Percentiles rank a stretch among this genome's conserved stretches.
These are phyloP conservation scores for Abelmoschus esculentus DNA, from an alignment of 345 rosid genomes.

Conservation along the genomic window DNA sequence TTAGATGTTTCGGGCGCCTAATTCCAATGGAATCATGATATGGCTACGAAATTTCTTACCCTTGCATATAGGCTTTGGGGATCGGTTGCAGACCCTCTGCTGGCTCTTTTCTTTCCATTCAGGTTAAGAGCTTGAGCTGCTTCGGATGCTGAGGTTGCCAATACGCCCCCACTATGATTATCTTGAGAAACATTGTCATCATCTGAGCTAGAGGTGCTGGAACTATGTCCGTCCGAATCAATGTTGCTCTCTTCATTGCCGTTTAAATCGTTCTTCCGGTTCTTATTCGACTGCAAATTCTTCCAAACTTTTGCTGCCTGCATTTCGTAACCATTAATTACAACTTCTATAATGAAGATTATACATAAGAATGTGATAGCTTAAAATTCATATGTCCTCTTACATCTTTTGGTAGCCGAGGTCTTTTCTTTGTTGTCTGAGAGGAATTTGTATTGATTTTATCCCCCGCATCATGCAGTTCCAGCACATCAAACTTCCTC, in stretches of 20 bases:
- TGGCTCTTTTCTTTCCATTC: constrained; percentile 62
- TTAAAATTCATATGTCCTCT: constrained; percentile 2
- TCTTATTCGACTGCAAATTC: constrained; percentile 28
- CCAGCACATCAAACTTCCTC: constrained; percentile 26
- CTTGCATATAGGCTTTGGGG: constrained; percentile 95
- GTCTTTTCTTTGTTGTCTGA: constrained; percentile 26
- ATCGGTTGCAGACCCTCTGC: constrained; percentile 83
- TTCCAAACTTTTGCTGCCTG: constrained; percentile 24
- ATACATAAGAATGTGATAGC: neutral
- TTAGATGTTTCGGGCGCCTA: neutral
- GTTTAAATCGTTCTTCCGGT: constrained; percentile 25
- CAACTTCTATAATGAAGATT: neutral
- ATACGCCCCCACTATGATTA: neutral
- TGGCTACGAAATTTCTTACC: constrained; percentile 31
- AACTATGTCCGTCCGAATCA: constrained; percentile 44
- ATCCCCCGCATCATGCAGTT: constrained; percentile 5
- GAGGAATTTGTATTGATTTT: constrained; percentile 16
- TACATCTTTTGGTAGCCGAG: constrained; percentile 35
- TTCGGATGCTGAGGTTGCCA: too few relatives aligned
- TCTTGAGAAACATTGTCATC: constrained; percentile 55
- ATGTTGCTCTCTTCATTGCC: constrained; percentile 29
- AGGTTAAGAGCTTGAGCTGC: constrained; percentile 38
- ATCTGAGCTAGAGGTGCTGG: constrained; percentile 45
- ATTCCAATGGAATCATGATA: neutral
- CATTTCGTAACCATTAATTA: neutral